Conservation (phyloP, 148 eudicot genomes). For the Heliosperma pusillum region DNA sequence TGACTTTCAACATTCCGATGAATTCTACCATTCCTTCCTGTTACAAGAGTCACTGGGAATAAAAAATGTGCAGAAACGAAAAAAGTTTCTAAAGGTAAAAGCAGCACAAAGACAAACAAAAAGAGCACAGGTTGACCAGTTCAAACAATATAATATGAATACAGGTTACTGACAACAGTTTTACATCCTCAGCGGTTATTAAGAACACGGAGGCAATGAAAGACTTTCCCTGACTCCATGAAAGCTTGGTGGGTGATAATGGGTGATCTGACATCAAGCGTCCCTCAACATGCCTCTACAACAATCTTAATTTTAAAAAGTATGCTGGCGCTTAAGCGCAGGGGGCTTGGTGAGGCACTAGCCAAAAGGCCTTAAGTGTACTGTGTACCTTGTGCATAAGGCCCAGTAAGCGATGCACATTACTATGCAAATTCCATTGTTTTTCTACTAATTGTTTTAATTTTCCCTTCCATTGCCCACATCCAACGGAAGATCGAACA, state of each 20-base stretch:
- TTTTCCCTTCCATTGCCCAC: too few relatives aligned
- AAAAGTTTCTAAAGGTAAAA: background rate
- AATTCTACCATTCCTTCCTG: constrained; percentile 93
- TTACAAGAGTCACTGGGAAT: constrained; percentile 17
- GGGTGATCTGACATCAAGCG: background rate
- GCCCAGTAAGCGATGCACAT: background rate
- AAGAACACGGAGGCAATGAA: background rate
- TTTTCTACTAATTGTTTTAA: too few relatives aligned
- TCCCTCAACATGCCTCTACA: background rate
- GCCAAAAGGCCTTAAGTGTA: too few relatives aligned
- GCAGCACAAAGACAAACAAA: background rate
- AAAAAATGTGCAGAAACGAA: background rate
- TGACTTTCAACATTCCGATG: constrained; percentile 71
- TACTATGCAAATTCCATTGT: background rate
- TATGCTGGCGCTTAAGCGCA: too few relatives aligned
- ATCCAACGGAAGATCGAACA: too few relatives aligned
- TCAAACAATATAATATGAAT: background rate
- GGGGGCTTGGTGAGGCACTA: too few relatives aligned
- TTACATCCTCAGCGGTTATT: background rate
- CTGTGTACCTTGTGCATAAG: background rate
- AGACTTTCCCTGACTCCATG: background rate
- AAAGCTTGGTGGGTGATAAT: background rate
- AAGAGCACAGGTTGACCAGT: background rate
- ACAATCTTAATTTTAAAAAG: too few relatives aligned
- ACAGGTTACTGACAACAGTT: background rate